phyloP scores from a whole-genome alignment of 1,284 basidiomycete genomes.

The Sparassis latifolia region DNA sequence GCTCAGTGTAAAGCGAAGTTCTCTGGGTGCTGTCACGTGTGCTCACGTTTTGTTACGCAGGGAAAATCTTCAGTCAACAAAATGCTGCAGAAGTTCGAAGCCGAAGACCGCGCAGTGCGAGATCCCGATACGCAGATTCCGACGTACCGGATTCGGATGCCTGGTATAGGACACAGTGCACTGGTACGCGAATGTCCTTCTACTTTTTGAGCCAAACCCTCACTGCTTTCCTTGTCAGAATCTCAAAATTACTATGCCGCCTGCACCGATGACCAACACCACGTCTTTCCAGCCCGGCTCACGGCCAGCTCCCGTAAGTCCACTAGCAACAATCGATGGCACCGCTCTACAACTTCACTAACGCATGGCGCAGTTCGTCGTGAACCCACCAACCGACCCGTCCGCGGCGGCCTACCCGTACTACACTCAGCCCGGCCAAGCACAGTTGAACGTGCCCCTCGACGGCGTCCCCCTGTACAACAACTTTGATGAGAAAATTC shows the following conservation, averaged over 20 bases:
- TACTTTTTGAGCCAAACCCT: background rate
- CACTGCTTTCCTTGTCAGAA: slow-evolving; percentile 22
- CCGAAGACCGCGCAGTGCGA: slow-evolving; percentile 31
- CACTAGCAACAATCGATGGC: background rate
- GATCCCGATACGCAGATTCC: slow-evolving; percentile 28
- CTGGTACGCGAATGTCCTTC: slow-evolving; percentile 28
- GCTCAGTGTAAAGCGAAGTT: slow-evolving; percentile 28
- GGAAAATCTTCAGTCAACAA: slow-evolving; percentile 36
- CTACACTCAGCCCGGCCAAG: slow-evolving; percentile 11
- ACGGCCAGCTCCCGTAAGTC: slow-evolving; percentile 37
- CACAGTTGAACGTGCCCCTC: slow-evolving; percentile 8
- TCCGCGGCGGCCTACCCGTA: slow-evolving; percentile 14
- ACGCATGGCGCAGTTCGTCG: slow-evolving; percentile 20
- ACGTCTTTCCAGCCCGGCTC: slow-evolving; percentile 40
- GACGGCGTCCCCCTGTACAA: slow-evolving; percentile 30
- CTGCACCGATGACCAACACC: slow-evolving; percentile 20
- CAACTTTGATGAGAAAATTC: slow-evolving; percentile 21
- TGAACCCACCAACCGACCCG: slow-evolving; percentile 26
- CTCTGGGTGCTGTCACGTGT: background rate
- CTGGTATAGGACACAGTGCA: slow-evolving; percentile 33
- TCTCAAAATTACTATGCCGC: slow-evolving; percentile 35
- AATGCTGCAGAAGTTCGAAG: slow-evolving; percentile 37
- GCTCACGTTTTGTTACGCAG: slow-evolving; percentile 20
- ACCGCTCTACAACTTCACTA: too few species aligned
- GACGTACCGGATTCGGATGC: slow-evolving; percentile 37